Evolutionary conservation across 2,329 filamentous ascomycete genomes (phyloP).

Genomic region (Claviceps digitariae): DNA sequence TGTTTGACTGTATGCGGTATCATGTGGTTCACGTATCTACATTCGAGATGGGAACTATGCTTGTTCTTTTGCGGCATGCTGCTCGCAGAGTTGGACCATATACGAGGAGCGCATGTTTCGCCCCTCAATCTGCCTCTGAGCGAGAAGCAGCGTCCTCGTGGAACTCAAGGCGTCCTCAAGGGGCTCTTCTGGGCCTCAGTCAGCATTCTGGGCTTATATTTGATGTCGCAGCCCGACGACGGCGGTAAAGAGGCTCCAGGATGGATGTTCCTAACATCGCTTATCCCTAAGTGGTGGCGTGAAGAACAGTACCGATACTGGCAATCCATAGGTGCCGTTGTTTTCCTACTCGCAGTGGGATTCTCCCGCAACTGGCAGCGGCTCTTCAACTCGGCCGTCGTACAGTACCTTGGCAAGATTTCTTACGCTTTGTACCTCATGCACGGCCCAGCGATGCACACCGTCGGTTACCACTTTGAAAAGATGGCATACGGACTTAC

Average conservation of each 20-base stretch:
- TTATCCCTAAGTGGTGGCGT: slow-evolving; percentile 36
- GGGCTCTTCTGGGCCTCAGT: slow-evolving; percentile 24
- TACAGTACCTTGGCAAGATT: slow-evolving; percentile 47
- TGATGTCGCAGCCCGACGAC: slow-evolving; percentile 28
- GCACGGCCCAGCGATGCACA: slow-evolving; percentile 43
- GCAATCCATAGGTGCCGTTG: slow-evolving; percentile 37
- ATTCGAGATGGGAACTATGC: slow-evolving; percentile 39
- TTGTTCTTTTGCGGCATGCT: slow-evolving; percentile 41
- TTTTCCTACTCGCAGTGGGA: slow-evolving; percentile 37
- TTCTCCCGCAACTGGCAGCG: slow-evolving; percentile 32
- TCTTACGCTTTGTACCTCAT: slow-evolving; percentile 49
- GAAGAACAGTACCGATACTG: slow-evolving; percentile 41
- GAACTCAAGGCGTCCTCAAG: slow-evolving; percentile 5
- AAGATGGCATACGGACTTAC: slow-evolving; percentile 33
- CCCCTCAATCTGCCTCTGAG: slow-evolving; percentile 13
- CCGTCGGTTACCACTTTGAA: slow-evolving; percentile 37
- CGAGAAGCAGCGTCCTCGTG: slow-evolving; percentile 8
- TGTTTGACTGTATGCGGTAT: slow-evolving; percentile 27
- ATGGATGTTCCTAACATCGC: slow-evolving; percentile 32
- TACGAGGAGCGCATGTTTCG: slow-evolving; percentile 30
- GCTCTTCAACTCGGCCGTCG: slow-evolving; percentile 33
- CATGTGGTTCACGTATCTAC: slow-evolving; percentile 31
- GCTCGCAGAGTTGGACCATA: slow-evolving; percentile 40
- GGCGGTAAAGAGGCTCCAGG: slow-evolving; percentile 35
- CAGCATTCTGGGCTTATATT: slow-evolving; percentile 37